Evolutionary conservation across 2,329 filamentous ascomycete species (phyloP), one percentile per base, ranked within the genome.

Genomic region (Calonectria pauciramosa): DNA sequence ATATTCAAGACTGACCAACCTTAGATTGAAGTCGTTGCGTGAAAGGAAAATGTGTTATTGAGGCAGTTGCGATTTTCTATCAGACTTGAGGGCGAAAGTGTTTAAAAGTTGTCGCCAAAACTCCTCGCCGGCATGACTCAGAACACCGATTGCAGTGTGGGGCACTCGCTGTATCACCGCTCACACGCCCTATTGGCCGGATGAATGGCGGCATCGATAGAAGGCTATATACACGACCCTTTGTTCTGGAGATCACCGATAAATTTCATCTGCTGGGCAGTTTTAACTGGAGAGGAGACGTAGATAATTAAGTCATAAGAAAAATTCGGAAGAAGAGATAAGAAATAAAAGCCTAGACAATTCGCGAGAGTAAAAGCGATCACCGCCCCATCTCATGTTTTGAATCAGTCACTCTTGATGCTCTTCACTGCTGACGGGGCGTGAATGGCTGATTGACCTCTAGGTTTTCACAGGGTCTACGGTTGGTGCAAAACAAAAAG

Each of bases 101-200:
- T 63, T 28, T 11, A 63, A 41, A 20, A 23, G 10, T 4, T 20
- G n/a, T 30, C 23, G 34, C n/a, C 23, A 38, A 28, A 23, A 60
- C 28, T 41, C 13, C 34, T 63, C 56, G 16, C 56, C 56, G 56
- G 14, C 56, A 63, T 63, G 56, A 63, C 56, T 63, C 56, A 63
- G 34, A 63, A 11, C 14, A 8, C 14, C 7, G 14, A 41, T 28
- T 38, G 18, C 56, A 30, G 7, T 63, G 56, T 36, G 56, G 56
- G 56, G 56, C 34, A 63, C 38, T 14, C 8, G 11, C 14, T 41
- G 13, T 30, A 28, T 34, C 5, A 28, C n/a, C 28, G 14, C 23
- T 13, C 44, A 23, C 20, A 34, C 16, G 34, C 36, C 23, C 20
- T 7, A 63, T 63, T 63, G 56, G 56, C 23, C n/a, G 23, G 10